These are phyloP conservation scores for Phytophthora rubi DNA, from an alignment of 352 stramenopile species.

Conservation along the genomic window DNA sequence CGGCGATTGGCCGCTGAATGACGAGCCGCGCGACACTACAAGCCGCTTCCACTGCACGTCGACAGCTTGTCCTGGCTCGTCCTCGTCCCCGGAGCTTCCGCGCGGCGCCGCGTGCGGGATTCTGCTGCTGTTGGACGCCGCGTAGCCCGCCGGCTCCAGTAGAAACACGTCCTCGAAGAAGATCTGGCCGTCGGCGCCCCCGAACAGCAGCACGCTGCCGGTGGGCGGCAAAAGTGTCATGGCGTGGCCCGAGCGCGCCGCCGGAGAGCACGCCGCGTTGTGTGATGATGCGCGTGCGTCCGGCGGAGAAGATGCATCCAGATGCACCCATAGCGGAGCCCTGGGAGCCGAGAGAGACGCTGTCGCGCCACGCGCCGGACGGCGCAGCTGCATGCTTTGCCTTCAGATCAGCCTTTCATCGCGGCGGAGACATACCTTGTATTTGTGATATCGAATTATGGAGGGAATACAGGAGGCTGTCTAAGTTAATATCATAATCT, in stretches of 20 bases:
- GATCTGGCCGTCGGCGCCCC: slow-evolving; percentile 60
- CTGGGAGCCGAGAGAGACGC: slow-evolving; percentile 5
- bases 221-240: slow-evolving; percentile 58
- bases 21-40: slow-evolving; percentile 41
- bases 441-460: too few relatives aligned
- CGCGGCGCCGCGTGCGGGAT: background rate
- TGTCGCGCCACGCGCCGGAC: slow-evolving; percentile 4
- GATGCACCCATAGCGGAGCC: slow-evolving; percentile 38
- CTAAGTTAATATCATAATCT: too few relatives aligned
- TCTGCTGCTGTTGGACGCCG: background rate
- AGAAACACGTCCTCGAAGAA: slow-evolving; percentile 74
- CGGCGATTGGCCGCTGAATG: slow-evolving; percentile 21
- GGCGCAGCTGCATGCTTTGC: slow-evolving; percentile 5
- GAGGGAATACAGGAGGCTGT: too few relatives aligned
- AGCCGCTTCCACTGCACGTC: slow-evolving; percentile 63
- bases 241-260: slow-evolving; percentile 61
- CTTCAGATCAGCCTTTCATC: too few relatives aligned
- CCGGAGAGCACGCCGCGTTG: slow-evolving; percentile 17
- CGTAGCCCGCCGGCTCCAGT: slow-evolving; percentile 49
- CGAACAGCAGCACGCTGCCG: slow-evolving; percentile 64
- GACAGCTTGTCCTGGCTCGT: background rate
- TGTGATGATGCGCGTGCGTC: background rate
- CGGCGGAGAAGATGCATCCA: slow-evolving; percentile 11
- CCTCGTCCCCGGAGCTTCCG: slow-evolving; percentile 3
- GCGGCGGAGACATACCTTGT: too few relatives aligned